Evolutionary conservation across 768 basidiomycete species (phyloP).

Genomic region (Suillus subalutaceus): DNA sequence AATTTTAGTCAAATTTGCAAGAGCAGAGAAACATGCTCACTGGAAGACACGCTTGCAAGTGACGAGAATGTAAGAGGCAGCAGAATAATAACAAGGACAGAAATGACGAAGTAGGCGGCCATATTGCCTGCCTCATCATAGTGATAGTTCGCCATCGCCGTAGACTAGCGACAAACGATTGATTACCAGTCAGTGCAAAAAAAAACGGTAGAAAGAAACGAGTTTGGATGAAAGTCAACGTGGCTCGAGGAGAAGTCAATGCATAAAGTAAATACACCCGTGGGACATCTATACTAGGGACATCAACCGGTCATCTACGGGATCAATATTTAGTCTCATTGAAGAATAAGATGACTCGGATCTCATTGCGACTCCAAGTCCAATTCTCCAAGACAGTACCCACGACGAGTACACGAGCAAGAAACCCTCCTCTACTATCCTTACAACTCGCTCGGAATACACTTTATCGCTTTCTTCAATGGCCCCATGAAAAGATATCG

Average conservation of each 20-base stretch:
- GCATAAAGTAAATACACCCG: constrained; percentile 10
- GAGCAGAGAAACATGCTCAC: constrained; percentile 37
- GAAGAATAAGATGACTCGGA: too few relatives aligned
- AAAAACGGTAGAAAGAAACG: background rate
- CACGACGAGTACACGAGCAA: too few relatives aligned
- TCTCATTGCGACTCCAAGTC: too few relatives aligned
- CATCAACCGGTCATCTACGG: background rate
- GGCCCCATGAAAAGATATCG: too few relatives aligned
- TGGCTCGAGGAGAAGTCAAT: constrained; percentile 10
- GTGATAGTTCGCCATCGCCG: constrained; percentile 74
- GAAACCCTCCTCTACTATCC: too few relatives aligned
- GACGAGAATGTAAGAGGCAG: constrained; percentile 72
- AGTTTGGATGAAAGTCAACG: constrained; percentile 16
- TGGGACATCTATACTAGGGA: constrained; percentile 7
- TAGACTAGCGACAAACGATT: constrained; percentile 13
- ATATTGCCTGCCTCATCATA: constrained; percentile 87
- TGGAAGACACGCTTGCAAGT: constrained; percentile 40
- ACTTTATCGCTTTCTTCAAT: too few relatives aligned
- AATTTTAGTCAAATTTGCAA: constrained; percentile 17
- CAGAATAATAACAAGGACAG: constrained; percentile 83
- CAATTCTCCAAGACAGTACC: too few relatives aligned
- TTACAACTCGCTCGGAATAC: too few relatives aligned
- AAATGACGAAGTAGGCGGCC: constrained; percentile 90
- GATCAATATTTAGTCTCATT: too few relatives aligned
- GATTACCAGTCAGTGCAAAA: background rate